Evolutionary conservation across 2,329 filamentous ascomycete genomes (phyloP).

Genomic region (Hirsutella rhossiliensis): DNA sequence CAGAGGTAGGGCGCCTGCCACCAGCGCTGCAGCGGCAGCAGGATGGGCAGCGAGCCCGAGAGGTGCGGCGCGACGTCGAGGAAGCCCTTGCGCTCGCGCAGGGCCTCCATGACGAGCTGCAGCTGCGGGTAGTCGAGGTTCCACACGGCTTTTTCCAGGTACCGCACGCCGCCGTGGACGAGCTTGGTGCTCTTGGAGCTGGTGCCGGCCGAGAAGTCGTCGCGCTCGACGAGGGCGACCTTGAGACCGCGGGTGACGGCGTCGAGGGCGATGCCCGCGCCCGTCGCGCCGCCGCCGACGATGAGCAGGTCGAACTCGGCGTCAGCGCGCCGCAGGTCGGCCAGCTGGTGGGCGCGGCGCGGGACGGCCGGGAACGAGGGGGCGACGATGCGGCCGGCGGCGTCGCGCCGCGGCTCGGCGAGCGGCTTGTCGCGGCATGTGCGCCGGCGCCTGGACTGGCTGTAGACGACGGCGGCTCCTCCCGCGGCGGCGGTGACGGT

Average conservation of each 20-base stretch:
- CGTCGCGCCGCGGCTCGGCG: constrained; percentile 22
- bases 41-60: constrained; percentile 69
- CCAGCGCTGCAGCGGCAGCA: constrained; percentile 73
- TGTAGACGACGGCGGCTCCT: constrained; percentile 18
- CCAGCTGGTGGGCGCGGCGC: constrained; percentile 24
- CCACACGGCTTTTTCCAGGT: constrained; percentile 78
- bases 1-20: constrained; percentile 71
- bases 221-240: constrained; percentile 70
- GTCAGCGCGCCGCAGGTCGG: constrained; percentile 21
- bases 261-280: constrained; percentile 69
- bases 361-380: constrained; percentile 23
- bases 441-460: constrained; percentile 14
- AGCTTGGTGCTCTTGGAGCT: constrained; percentile 83
- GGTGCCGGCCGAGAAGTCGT: constrained; percentile 72
- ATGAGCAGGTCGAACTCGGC: constrained; percentile 61
- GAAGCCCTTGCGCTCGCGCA: constrained; percentile 75
- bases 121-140: constrained; percentile 78
- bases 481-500: constrained; percentile 14
- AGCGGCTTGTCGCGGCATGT: constrained; percentile 19
- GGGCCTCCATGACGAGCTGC: constrained; percentile 66
- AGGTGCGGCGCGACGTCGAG: constrained; percentile 74
- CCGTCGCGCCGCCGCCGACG: constrained; percentile 70
- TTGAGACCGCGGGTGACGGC: constrained; percentile 67
- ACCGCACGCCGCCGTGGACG: constrained; percentile 74
- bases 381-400: constrained; percentile 22